Conservation (phyloP, 2,329 filamentous ascomycete genomes). For the Penicillium sp. region DNA sequence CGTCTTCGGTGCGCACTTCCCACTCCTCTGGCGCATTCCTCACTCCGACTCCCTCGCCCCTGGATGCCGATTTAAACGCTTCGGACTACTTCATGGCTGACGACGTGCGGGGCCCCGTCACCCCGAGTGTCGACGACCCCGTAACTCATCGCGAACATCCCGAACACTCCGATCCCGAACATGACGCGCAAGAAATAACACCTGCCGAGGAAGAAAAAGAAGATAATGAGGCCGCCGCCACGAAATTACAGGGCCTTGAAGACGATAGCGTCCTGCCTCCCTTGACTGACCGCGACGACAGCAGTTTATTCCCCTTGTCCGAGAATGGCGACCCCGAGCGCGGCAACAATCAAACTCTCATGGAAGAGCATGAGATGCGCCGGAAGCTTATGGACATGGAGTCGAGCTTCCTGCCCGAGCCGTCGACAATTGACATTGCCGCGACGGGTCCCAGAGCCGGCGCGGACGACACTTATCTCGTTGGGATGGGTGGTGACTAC, state of each 20-base stretch:
- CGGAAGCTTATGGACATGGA: conserved; percentile 61
- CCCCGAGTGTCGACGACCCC: conserved; percentile 23
- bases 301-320: conserved; percentile 30
- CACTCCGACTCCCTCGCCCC: conserved; percentile 29
- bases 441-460: conserved; percentile 27
- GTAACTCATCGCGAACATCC: conserved; percentile 12
- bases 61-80: conserved; percentile 30
- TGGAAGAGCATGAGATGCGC: conserved; percentile 60
- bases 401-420: conserved; percentile 61
- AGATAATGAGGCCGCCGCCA: conserved; percentile 17
- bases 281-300: conserved; percentile 35
- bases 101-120: conserved; percentile 26
- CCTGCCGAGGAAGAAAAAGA: conserved; percentile 7
- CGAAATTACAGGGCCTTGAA: conserved; percentile 23
- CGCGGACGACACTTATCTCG: conserved; percentile 45
- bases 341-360: conserved; percentile 40
- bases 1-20: conserved; percentile 22
- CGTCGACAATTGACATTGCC: conserved; percentile 44
- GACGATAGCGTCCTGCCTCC: conserved; percentile 32
- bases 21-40: conserved; percentile 37
- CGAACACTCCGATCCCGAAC: conserved; percentile 5
- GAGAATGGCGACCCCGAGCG: conserved; percentile 36
- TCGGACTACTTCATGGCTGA: conserved; percentile 32
- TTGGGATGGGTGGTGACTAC: conserved; percentile 35
- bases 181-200: conserved; percentile 19